Conservation (phyloP, 2,329 filamentous ascomycete species). For the Apiospora pterosperma region DNA sequence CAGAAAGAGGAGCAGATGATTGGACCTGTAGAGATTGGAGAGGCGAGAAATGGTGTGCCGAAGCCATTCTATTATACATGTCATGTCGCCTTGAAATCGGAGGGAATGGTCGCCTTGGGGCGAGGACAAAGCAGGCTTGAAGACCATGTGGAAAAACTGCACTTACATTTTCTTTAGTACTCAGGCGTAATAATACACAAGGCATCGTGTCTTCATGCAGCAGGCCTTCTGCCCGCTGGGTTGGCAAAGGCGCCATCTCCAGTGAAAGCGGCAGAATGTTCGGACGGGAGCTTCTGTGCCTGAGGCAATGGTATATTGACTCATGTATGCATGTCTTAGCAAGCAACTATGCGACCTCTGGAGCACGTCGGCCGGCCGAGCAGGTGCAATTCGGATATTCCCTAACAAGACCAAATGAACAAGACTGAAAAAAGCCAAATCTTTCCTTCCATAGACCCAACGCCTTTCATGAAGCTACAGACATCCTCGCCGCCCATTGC, state of each 20-base stretch:
- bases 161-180: not conserved
- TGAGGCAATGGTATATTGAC: not conserved
- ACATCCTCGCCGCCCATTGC: not conserved
- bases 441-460: constrained; percentile 1
- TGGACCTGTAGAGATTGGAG: not conserved
- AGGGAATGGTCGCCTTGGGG: not conserved
- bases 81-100: not conserved
- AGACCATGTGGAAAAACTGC: not conserved
- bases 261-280: not conserved
- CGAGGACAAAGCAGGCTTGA: not conserved
- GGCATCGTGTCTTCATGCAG: not conserved
- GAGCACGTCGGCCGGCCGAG: not conserved
- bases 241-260: not conserved
- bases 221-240: not conserved
- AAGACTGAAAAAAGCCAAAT: not conserved
- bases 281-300: not conserved
- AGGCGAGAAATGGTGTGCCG: accelerated
- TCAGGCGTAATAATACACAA: not conserved
- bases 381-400: not conserved
- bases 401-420: not conserved
- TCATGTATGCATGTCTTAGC: not conserved
- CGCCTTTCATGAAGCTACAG: not conserved
- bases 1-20: not conserved
- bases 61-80: not conserved
- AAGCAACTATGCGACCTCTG: not conserved